A percentile compares a stretch with the other conserved stretches of the same genome.
These are phyloP conservation scores for Penicillium coffeae DNA, from an alignment of 495 filamentous ascomycete genomes.

Conservation along the genomic window DNA sequence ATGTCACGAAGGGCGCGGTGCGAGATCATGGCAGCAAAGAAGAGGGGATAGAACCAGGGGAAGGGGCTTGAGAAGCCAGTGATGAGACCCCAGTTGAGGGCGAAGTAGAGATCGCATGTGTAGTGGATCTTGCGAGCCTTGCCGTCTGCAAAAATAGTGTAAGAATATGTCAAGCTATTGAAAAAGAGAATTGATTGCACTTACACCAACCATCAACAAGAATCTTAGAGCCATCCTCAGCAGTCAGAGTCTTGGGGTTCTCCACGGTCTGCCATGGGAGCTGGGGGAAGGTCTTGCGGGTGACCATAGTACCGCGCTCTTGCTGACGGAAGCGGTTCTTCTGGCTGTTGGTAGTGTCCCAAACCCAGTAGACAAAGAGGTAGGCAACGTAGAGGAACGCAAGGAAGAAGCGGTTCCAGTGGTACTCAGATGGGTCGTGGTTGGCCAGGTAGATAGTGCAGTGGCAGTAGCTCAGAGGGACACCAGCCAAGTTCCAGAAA, in stretches of 20 bases:
- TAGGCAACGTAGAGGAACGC: constrained; percentile 65
- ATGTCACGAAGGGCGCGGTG: constrained; percentile 88
- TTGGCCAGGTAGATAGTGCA: constrained; percentile 91
- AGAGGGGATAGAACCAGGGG: constrained; percentile 95
- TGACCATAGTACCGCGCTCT: constrained; percentile 68
- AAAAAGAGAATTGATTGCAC: constrained; percentile 17
- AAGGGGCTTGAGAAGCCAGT: constrained; percentile 75
- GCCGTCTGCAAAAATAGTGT: constrained; percentile 44
- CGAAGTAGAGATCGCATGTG: constrained; percentile 82
- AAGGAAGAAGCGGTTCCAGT: constrained; percentile 67
- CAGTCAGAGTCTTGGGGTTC: constrained; percentile 84
- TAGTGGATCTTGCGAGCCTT: constrained; percentile 95
- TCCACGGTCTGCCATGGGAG: constrained; percentile 83
- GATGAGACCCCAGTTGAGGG: constrained; percentile 59
- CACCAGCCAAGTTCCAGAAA: constrained; percentile 98
- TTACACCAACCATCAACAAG: constrained; percentile 87
- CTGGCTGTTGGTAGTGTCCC: constrained; percentile 88
- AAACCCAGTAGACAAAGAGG: constrained; percentile 85
- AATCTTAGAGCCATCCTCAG: constrained; percentile 72
- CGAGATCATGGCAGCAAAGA: constrained; percentile 87
- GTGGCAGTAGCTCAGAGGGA: constrained; percentile 95
- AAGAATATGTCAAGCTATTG: constrained; percentile 5
- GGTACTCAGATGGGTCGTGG: constrained; percentile 78
- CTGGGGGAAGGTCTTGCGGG: constrained; percentile 87
- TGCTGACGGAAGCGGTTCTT: constrained; percentile 89